phyloP scores from a whole-genome alignment of 768 basidiomycete genomes.

The Pulveroboletus sp. region DNA sequence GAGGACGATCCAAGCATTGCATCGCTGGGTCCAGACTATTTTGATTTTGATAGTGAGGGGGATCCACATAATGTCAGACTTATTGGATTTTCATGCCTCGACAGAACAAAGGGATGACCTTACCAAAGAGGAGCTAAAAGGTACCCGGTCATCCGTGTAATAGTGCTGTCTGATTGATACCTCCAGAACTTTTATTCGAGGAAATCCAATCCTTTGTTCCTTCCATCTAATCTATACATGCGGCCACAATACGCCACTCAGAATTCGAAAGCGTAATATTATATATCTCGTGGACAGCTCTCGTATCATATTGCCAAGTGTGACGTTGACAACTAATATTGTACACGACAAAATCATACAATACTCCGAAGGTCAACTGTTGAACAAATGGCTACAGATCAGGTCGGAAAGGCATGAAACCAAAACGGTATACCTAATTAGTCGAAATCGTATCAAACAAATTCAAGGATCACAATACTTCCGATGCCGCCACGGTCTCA shows the following conservation, averaged over 20 bases:
- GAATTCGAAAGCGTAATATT: background rate
- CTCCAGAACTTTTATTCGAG: conserved; percentile 65
- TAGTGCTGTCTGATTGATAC: conserved; percentile 3
- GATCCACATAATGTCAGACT: background rate
- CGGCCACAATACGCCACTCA: background rate
- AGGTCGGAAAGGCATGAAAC: background rate
- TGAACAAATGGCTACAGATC: background rate
- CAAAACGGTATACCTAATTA: conserved; percentile 8
- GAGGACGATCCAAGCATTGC: conserved; percentile 85
- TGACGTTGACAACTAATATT: conserved; percentile 12
- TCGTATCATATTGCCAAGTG: background rate
- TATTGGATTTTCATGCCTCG: conserved; percentile 7
- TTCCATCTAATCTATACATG: conserved; percentile 42
- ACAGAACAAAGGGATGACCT: conserved; percentile 70
- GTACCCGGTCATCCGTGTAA: conserved; percentile 1
- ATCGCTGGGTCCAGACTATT: conserved; percentile 79
- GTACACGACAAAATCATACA: conserved; percentile 22
- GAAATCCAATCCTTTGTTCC: conserved; percentile 78
- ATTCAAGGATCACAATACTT: conserved; percentile 4
- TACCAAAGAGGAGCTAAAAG: conserved; percentile 72
- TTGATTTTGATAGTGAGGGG: conserved; percentile 79
- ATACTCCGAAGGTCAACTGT: conserved; percentile 1
- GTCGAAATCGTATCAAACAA: conserved; percentile 6
- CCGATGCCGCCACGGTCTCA: background rate
- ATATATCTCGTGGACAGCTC: background rate